Conservation (phyloP, 306 rosid species). For the Vigna hirtella region DNA sequence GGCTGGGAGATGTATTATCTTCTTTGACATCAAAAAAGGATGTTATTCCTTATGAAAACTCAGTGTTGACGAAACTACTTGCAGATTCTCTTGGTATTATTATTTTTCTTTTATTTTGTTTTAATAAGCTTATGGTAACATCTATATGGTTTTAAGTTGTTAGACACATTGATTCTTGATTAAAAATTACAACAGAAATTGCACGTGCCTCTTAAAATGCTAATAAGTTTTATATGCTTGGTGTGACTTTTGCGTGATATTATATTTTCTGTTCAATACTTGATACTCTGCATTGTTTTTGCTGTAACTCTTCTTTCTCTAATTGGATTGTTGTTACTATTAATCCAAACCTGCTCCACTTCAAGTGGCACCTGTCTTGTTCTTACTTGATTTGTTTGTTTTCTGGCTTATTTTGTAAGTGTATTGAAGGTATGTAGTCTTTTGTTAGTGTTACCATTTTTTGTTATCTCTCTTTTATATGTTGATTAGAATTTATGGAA, state of each 20-base stretch:
- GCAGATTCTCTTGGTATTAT: slow-evolving; percentile 60
- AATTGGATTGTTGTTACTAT: slow-evolving; percentile 4
- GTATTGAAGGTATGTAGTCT: background rate
- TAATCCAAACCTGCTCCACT: slow-evolving; percentile 5
- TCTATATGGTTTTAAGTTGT: slow-evolving; percentile 32
- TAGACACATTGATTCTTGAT: slow-evolving; percentile 9
- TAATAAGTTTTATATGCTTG: background rate
- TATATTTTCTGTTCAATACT: slow-evolving; percentile 18
- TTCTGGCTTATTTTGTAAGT: slow-evolving; percentile 17
- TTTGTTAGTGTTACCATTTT: background rate
- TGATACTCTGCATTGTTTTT: background rate
- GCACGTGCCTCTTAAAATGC: slow-evolving; percentile 3
- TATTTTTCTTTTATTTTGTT: slow-evolving; percentile 23
- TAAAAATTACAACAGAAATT: background rate
- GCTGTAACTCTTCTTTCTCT: background rate
- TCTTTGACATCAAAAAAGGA: slow-evolving; percentile 58
- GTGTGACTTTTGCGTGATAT: slow-evolving; percentile 5
- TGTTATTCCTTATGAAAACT: slow-evolving; percentile 55
- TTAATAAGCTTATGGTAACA: slow-evolving; percentile 25
- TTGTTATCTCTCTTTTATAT: background rate
- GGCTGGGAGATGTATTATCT: slow-evolving; percentile 63
- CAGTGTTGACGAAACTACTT: slow-evolving; percentile 51
- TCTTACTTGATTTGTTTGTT: slow-evolving; percentile 13
- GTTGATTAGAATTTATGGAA: background rate
- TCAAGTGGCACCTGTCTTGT: background rate